Evolutionary conservation across 108 stramenopile genomes (phyloP).

Genomic region (Pelagomonas calceolata): DNA sequence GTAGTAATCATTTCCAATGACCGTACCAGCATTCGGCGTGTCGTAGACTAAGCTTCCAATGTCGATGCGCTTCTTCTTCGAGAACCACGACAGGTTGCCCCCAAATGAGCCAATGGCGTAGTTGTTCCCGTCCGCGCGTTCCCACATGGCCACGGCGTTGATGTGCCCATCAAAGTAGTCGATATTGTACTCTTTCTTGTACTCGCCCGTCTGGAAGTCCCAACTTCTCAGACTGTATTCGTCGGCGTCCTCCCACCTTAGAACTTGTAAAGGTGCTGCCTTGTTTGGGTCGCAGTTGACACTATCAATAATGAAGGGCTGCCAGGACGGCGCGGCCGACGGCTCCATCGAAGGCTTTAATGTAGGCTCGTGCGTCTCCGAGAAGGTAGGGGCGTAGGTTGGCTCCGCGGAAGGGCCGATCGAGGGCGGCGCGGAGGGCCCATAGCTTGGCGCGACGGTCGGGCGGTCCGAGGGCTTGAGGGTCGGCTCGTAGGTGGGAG

Average conservation of each 20-base stretch:
- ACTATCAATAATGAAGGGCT: too few species aligned
- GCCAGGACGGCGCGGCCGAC: not conserved
- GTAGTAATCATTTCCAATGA: not conserved
- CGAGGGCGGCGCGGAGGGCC: not conserved
- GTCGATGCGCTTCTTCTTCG: not conserved
- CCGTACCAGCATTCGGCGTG: not conserved
- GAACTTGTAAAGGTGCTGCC: not conserved
- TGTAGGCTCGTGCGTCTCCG: not conserved
- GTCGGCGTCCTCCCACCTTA: not conserved
- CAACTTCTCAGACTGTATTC: not conserved
- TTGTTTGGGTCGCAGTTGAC: too few species aligned
- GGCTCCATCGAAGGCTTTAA: not conserved
- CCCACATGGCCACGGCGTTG: not conserved
- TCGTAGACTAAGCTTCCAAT: not conserved
- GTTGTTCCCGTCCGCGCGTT: not conserved
- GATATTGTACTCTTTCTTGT: not conserved
- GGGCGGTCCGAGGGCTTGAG: not conserved
- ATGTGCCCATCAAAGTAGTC: not conserved
- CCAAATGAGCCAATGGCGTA: not conserved
- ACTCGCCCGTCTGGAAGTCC: not conserved
- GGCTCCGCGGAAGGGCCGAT: not conserved
- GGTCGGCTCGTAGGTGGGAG: not conserved
- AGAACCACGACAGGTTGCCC: not conserved
- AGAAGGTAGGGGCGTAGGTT: not conserved
- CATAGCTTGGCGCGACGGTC: not conserved